Conservation (phyloP, 495 filamentous ascomycete species). For the Penicilliopsis zonata region DNA sequence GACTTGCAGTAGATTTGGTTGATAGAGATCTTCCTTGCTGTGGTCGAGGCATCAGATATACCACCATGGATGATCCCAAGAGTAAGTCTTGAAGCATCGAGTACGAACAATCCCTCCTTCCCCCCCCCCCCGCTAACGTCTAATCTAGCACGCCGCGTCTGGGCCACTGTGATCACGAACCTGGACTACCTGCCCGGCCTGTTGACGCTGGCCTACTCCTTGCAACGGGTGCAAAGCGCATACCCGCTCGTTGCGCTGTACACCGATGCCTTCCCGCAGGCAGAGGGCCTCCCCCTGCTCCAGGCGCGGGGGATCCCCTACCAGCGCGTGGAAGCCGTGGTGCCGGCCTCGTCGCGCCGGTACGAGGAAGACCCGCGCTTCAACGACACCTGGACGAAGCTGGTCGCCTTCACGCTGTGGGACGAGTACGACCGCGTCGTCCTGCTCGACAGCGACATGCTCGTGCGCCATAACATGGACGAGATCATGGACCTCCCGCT, state of each 20-base stretch:
- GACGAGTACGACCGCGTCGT: conserved; percentile 60
- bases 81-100: too few species aligned
- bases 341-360: conserved; percentile 5
- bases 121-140: too few species aligned
- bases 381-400: conserved; percentile 76
- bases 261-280: conserved; percentile 15
- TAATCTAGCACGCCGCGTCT: conserved; percentile 9
- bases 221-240: conserved; percentile 8
- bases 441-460: conserved; percentile 78
- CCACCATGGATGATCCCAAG: too few species aligned
- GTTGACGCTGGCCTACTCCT: conserved; percentile 17
- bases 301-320: conserved; percentile 10
- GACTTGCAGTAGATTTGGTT: too few species aligned
- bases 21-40: too few species aligned
- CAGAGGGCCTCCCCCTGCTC: conserved; percentile 11
- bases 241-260: conserved; percentile 20
- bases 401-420: conserved; percentile 64
- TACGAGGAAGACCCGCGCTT: conserved; percentile 54
- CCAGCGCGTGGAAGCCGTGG: conserved; percentile 9
- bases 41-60: too few species aligned
- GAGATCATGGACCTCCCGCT: conserved; percentile 69
- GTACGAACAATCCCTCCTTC: too few species aligned
- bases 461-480: conserved; percentile 69
- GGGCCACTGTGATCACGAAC: conserved; percentile 20
- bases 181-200: conserved; percentile 18